Conservation (phyloP, 495 filamentous ascomycete species). For the Penicillium macrosclerotiorum region DNA sequence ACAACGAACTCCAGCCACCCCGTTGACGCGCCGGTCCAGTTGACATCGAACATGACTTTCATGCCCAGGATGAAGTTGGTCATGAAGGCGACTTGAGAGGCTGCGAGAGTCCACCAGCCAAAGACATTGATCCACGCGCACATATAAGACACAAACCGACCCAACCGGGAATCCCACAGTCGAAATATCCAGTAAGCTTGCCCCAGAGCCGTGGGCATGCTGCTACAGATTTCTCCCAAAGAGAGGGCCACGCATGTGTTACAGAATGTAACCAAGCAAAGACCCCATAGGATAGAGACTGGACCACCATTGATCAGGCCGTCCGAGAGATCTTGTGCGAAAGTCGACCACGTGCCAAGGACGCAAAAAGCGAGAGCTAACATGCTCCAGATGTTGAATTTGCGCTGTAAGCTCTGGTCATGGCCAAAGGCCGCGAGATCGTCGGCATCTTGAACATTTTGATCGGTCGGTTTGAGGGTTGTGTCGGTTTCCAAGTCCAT, state of each 20-base stretch:
- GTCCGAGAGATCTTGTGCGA: constrained; percentile 42
- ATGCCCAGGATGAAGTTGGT: constrained; percentile 46
- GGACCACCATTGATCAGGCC: constrained; percentile 45
- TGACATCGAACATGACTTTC: constrained; percentile 41
- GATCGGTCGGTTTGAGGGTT: constrained; percentile 32
- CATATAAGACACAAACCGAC: constrained; percentile 43
- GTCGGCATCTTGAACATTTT: constrained; percentile 43
- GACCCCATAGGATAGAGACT: constrained; percentile 48
- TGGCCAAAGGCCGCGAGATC: constrained; percentile 52
- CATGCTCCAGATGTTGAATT: constrained; percentile 50
- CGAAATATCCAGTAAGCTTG: constrained; percentile 46
- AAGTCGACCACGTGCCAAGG: constrained; percentile 46
- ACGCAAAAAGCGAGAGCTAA: constrained; percentile 44
- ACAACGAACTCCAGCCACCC: constrained; percentile 47
- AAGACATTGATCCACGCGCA: constrained; percentile 51
- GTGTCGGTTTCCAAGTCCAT: constrained; percentile 36
- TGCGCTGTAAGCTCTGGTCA: constrained; percentile 45
- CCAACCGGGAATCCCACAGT: constrained; percentile 33
- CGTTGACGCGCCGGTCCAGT: constrained; percentile 34
- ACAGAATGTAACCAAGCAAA: constrained; percentile 39
- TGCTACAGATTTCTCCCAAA: constrained; percentile 44
- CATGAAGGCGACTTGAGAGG: constrained; percentile 48
- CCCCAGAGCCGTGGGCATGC: constrained; percentile 46
- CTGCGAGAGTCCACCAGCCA: constrained; percentile 48
- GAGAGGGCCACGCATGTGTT: constrained; percentile 46